Conservation (phyloP, 805 yeast genomes). For the Kazachstania psychrophila region DNA sequence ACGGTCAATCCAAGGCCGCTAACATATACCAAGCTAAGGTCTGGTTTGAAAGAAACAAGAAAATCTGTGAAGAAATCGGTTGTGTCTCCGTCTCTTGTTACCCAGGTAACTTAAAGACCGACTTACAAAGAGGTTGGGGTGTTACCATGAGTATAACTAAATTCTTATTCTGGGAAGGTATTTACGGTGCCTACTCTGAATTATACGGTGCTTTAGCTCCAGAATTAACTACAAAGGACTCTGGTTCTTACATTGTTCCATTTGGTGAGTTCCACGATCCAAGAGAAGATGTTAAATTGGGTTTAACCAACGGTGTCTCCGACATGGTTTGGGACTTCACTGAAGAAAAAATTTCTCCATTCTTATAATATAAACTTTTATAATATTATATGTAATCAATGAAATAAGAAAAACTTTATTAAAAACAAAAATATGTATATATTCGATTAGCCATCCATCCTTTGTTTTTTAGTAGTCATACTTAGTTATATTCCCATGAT, state of each 20-base stretch:
- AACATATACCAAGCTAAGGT: conserved; percentile 29
- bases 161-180: conserved; percentile 15
- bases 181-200: conserved; percentile 33
- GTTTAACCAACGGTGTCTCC: conserved; percentile 18
- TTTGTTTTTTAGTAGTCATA: too few relatives aligned
- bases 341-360: conserved; percentile 9
- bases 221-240: conserved; percentile 20
- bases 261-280: conserved; percentile 29
- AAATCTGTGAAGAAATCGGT: conserved; percentile 19
- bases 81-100: conserved; percentile 29
- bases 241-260: conserved; percentile 31
- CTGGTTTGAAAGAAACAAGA: conserved; percentile 27
- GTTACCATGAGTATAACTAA: conserved; percentile 7
- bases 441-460: too few relatives aligned
- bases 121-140: conserved; percentile 24
- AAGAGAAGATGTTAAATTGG: conserved; percentile 22
- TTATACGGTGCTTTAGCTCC: conserved; percentile 33
- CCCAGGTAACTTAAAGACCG: conserved; percentile 32
- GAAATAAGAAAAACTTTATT: too few relatives aligned
- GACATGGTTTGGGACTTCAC: conserved; percentile 18
- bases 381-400: not conserved
- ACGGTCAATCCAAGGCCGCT: conserved; percentile 36
- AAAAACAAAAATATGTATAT: too few relatives aligned
- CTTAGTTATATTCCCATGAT: too few relatives aligned
- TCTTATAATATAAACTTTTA: not conserved